Conservation (phyloP, 495 filamentous ascomycete genomes). For the Clohesyomyces aquaticus region DNA sequence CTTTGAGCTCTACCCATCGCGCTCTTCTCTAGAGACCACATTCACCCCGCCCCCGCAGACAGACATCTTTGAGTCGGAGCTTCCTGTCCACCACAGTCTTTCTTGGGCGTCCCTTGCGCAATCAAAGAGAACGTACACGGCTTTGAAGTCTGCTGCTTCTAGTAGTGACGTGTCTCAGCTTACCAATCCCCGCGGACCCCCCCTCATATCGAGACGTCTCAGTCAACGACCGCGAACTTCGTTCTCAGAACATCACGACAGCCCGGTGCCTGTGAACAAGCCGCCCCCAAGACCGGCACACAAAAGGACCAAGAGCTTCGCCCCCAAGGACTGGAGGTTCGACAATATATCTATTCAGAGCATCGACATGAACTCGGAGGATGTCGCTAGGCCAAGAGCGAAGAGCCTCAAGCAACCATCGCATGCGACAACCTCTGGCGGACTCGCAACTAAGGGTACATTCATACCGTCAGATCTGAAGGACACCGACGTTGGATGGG, state of each 20-base stretch:
- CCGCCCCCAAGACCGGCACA: slow-evolving; percentile 10
- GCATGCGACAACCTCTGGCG: slow-evolving; percentile 50
- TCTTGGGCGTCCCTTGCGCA: slow-evolving; percentile 40
- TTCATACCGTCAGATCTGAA: slow-evolving; percentile 75
- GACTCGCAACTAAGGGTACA: slow-evolving; percentile 72
- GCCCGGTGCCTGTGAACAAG: slow-evolving; percentile 36
- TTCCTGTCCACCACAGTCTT: slow-evolving; percentile 49
- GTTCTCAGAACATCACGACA: slow-evolving; percentile 31
- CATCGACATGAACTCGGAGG: slow-evolving; percentile 55
- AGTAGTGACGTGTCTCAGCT: slow-evolving; percentile 24
- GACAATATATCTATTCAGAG: slow-evolving; percentile 65
- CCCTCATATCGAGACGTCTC: slow-evolving; percentile 10
- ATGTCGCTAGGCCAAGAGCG: slow-evolving; percentile 30
- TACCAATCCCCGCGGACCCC: slow-evolving; percentile 15
- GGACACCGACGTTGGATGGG: slow-evolving; percentile 84
- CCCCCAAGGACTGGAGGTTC: slow-evolving; percentile 64
- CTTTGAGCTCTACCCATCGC: slow-evolving; percentile 72
- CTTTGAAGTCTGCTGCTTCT: slow-evolving; percentile 22
- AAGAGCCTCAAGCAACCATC: slow-evolving; percentile 36
- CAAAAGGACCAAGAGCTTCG: slow-evolving; percentile 28
- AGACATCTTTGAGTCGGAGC: slow-evolving; percentile 53
- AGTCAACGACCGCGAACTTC: slow-evolving; percentile 34
- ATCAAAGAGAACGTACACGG: slow-evolving; percentile 11
- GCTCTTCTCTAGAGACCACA: slow-evolving; percentile 20
- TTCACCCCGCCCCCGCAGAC: slow-evolving; percentile 51